Percentiles rank a stretch among this genome's conserved stretches.
These are phyloP conservation scores for Pythium sukuiense DNA, from an alignment of 352 stramenopile genomes.

Conservation along the genomic window DNA sequence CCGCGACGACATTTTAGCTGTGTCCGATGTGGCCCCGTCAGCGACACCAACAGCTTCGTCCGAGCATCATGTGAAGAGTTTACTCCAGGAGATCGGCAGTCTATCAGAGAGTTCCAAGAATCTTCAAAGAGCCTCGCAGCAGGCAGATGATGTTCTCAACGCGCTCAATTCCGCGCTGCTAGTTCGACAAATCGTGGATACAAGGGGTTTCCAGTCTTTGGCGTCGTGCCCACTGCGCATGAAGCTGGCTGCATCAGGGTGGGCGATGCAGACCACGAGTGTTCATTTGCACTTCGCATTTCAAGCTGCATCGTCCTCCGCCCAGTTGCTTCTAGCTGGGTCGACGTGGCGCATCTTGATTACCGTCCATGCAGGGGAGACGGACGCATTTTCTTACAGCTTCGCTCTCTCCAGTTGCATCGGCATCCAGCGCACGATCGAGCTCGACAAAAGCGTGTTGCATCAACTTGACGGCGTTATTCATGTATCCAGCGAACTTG, in stretches of 20 bases:
- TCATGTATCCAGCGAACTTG: slow-evolving; percentile 15
- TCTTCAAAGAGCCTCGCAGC: slow-evolving; percentile 30
- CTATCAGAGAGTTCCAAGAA: slow-evolving; percentile 10
- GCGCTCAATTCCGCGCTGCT: slow-evolving; percentile 46
- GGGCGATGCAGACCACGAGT: slow-evolving; percentile 16
- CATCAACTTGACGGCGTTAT: slow-evolving; percentile 14
- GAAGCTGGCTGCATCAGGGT: slow-evolving; percentile 15
- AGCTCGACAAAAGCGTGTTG: slow-evolving; percentile 24
- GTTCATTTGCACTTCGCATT: slow-evolving; percentile 9
- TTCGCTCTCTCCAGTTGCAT: slow-evolving; percentile 20
- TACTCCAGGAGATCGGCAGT: slow-evolving; percentile 19
- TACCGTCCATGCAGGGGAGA: neutral
- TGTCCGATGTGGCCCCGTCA: neutral
- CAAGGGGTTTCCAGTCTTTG: slow-evolving; percentile 5
- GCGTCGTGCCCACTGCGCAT: slow-evolving; percentile 9
- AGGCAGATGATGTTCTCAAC: slow-evolving; percentile 41
- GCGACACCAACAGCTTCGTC: neutral
- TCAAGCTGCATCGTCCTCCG: neutral
- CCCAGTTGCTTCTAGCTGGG: neutral
- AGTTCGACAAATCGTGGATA: slow-evolving; percentile 31
- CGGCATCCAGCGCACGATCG: neutral
- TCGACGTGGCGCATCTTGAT: slow-evolving; percentile 18
- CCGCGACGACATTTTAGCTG: neutral
- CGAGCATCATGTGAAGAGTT: slow-evolving; percentile 13
- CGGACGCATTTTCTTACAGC: slow-evolving; percentile 8